Evolutionary conservation across 2,329 filamentous ascomycete species (phyloP).

Genomic region (Alternaria rosae): DNA sequence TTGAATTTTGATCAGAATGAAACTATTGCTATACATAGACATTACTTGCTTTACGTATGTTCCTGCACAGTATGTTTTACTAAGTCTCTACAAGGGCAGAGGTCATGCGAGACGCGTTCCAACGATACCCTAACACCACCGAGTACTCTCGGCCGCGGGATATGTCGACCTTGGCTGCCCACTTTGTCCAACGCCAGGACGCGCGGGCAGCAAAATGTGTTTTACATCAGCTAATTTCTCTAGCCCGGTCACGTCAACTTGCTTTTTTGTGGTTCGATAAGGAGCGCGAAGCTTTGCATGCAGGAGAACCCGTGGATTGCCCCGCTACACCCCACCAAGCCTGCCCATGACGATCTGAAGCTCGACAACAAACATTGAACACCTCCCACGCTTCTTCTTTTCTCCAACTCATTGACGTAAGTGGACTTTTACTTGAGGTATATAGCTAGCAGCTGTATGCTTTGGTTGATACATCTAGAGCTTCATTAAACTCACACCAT

Average conservation of each 20-base stretch:
- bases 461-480: not conserved
- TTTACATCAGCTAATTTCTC: conserved; percentile 20
- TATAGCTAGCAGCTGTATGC: conserved; percentile 7
- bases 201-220: conserved; percentile 2
- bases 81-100: not conserved
- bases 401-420: conserved; percentile 29
- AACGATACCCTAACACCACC: not conserved
- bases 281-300: conserved; percentile 18
- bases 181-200: not conserved
- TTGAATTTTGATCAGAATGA: conserved; percentile 8
- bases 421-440: conserved; percentile 13
- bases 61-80: not conserved
- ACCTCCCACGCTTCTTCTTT: conserved; percentile 15
- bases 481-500: conserved; percentile 3
- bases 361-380: conserved; percentile 31
- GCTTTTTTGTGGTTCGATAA: conserved; percentile 39
- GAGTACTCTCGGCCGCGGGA: conserved; percentile 35
- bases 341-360: conserved; percentile 30
- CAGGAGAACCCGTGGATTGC: conserved; percentile 18
- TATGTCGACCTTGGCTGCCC: conserved; percentile 10
- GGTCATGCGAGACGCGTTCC: not conserved
- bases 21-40: not conserved
- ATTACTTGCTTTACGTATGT: not conserved
- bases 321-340: conserved; percentile 30
- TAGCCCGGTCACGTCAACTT: conserved; percentile 15